A percentile compares a stretch with the other conserved stretches of the same genome.
These are phyloP conservation scores for Arachnopeziza araneosa DNA, from an alignment of 2,329 filamentous ascomycete genomes.

Conservation along the genomic window DNA sequence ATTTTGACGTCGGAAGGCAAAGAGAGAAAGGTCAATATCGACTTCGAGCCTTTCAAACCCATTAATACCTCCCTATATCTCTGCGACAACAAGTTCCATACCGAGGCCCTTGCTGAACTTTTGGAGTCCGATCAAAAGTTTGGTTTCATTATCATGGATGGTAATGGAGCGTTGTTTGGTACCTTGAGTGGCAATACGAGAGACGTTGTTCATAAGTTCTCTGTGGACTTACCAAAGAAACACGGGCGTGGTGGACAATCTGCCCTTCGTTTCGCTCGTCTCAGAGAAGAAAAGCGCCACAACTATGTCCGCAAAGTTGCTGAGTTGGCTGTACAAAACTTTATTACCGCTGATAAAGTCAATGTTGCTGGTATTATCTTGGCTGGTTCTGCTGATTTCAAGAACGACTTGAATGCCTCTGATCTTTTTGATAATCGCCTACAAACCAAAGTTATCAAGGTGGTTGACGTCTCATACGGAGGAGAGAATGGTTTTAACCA, in stretches of 20 bases:
- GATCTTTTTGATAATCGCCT: slow-evolving; percentile 95
- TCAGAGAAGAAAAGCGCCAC: slow-evolving; percentile 98
- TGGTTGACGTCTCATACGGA: slow-evolving; percentile 97
- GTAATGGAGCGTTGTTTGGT: slow-evolving; percentile 95
- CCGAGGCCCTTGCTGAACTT: slow-evolving; percentile 91
- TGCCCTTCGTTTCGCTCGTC: slow-evolving; percentile 97
- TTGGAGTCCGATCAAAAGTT: slow-evolving; percentile 99
- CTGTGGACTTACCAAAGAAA: slow-evolving; percentile 98
- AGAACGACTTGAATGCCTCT: slow-evolving; percentile 96
- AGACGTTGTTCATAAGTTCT: slow-evolving; percentile 96
- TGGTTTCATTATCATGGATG: slow-evolving; percentile 99
- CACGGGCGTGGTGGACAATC: slow-evolving; percentile 99
- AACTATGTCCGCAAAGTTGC: slow-evolving; percentile 99
- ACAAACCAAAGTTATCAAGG: slow-evolving; percentile 94
- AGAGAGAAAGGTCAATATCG: slow-evolving; percentile 99
- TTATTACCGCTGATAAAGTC: slow-evolving; percentile 96
- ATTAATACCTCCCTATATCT: slow-evolving; percentile 99
- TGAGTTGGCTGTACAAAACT: slow-evolving; percentile 96
- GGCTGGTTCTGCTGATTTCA: slow-evolving; percentile 97
- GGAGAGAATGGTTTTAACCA: slow-evolving; percentile 99
- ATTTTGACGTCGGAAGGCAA: slow-evolving; percentile 98
- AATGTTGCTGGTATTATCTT: slow-evolving; percentile 95
- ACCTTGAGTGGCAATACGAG: slow-evolving; percentile 96
- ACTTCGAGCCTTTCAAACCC: slow-evolving; percentile 99
- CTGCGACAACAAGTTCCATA: slow-evolving; percentile 99